These are phyloP conservation scores for Buddleja alternifolia DNA, from an alignment of 257 asterid genomes.

Conservation along the genomic window DNA sequence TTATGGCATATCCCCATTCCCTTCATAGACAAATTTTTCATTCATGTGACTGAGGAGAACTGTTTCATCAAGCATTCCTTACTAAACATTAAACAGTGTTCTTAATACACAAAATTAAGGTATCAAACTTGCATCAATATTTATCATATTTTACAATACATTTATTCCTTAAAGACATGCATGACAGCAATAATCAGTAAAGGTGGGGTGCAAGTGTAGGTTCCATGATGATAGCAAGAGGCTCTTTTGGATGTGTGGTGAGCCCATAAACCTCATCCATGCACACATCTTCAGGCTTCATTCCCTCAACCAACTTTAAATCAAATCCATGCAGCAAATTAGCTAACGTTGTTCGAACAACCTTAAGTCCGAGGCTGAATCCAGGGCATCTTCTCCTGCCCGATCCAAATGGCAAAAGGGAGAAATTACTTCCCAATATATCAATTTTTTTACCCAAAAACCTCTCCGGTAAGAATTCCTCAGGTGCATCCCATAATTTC, in stretches of 20 bases:
- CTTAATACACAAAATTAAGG: no score
- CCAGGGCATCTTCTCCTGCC: constrained; percentile 36
- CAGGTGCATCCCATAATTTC: constrained; percentile 32
- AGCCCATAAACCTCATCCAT: constrained; percentile 42
- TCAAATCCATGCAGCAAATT: constrained; percentile 47
- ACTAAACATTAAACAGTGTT: no score
- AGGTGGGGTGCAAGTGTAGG: constrained; percentile 40
- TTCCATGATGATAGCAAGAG: constrained; percentile 29
- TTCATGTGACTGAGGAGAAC: no score
- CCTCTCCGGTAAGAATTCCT: constrained; percentile 39
- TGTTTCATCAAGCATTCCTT: no score
- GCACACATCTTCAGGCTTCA: constrained; percentile 36
- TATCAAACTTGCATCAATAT: no score
- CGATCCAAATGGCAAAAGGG: constrained; percentile 38
- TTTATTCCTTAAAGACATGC: no score
- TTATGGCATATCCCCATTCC: no score
- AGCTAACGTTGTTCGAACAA: constrained; percentile 34
- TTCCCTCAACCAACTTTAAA: constrained; percentile 30
- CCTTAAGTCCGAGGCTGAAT: constrained; percentile 33
- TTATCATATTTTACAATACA: no score
- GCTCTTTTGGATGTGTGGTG: constrained; percentile 31
- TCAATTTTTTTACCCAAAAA: constrained; percentile 35
- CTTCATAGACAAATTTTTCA: no score
- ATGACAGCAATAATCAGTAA: constrained; percentile 2
- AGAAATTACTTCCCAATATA: constrained; percentile 26